Conservation (phyloP, 257 asterid genomes). For the Lavandula angustifolia region DNA sequence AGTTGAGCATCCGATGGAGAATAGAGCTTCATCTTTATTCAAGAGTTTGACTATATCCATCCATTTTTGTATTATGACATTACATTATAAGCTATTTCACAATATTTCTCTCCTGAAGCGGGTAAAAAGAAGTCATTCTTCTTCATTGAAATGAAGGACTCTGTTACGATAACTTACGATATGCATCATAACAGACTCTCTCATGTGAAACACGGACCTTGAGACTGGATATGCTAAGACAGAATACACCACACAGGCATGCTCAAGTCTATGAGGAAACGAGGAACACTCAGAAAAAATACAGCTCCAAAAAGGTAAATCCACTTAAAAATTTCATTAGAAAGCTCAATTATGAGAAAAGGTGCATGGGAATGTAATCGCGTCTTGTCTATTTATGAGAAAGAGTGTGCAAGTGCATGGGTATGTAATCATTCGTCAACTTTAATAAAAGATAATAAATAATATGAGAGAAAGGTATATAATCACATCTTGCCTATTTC, state of each 20-base stretch:
- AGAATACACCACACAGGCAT: slow-evolving; percentile 8
- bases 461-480: slow-evolving; percentile 25
- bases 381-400: too few relatives aligned
- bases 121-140: slow-evolving; percentile 5
- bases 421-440: background rate
- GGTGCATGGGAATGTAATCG: background rate
- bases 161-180: too few relatives aligned
- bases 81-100: slow-evolving; percentile 6
- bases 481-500: slow-evolving; percentile 73
- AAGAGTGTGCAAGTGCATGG: too few relatives aligned
- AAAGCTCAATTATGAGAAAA: slow-evolving; percentile 23
- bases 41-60: slow-evolving; percentile 24
- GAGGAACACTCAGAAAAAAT: background rate
- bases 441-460: slow-evolving; percentile 4
- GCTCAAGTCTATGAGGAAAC: background rate
- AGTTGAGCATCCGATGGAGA: slow-evolving; percentile 23
- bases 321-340: background rate
- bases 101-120: background rate
- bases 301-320: slow-evolving; percentile 10
- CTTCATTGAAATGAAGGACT: background rate
- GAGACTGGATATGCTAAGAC: slow-evolving; percentile 14
- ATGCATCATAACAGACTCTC: background rate
- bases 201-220: slow-evolving; percentile 10
- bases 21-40: slow-evolving; percentile 12
- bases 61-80: slow-evolving; percentile 13